Conservation (phyloP, 768 basidiomycete species). For the Steccherinum ochraceum region DNA sequence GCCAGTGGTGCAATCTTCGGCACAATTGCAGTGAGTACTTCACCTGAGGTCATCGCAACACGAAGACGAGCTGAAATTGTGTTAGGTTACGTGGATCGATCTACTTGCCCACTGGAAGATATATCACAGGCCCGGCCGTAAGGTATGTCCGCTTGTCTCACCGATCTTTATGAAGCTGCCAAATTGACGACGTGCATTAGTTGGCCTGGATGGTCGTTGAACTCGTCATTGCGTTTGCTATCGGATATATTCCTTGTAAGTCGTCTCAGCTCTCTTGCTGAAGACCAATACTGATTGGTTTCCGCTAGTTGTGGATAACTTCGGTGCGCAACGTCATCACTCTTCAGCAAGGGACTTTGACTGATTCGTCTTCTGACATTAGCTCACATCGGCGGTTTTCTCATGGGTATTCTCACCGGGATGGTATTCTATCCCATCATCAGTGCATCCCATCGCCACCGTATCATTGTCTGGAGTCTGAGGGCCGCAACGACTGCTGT, state of each 20-base stretch:
- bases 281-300: neutral
- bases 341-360: neutral
- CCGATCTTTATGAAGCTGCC: neutral
- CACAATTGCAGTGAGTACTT: slow-evolving; percentile 56
- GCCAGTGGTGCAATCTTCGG: slow-evolving; percentile 94
- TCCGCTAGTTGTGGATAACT: slow-evolving; percentile 77
- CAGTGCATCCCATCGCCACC: slow-evolving; percentile 69
- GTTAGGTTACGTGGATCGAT: slow-evolving; percentile 77
- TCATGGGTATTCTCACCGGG: slow-evolving; percentile 78
- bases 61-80: neutral
- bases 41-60: neutral
- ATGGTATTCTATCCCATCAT: slow-evolving; percentile 88
- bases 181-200: neutral
- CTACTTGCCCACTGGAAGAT: slow-evolving; percentile 90
- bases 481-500: slow-evolving; percentile 71
- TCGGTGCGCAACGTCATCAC: slow-evolving; percentile 40
- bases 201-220: slow-evolving; percentile 74
- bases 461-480: slow-evolving; percentile 62
- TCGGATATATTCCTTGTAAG: slow-evolving; percentile 81
- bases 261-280: neutral
- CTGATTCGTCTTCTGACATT: slow-evolving; percentile 6
- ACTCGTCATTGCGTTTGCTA: slow-evolving; percentile 76
- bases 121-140: slow-evolving; percentile 74
- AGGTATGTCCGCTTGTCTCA: slow-evolving; percentile 37
- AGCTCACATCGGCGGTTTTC: slow-evolving; percentile 86